Conservation (phyloP, 768 basidiomycete genomes). For the Neoboletus magnificus region DNA sequence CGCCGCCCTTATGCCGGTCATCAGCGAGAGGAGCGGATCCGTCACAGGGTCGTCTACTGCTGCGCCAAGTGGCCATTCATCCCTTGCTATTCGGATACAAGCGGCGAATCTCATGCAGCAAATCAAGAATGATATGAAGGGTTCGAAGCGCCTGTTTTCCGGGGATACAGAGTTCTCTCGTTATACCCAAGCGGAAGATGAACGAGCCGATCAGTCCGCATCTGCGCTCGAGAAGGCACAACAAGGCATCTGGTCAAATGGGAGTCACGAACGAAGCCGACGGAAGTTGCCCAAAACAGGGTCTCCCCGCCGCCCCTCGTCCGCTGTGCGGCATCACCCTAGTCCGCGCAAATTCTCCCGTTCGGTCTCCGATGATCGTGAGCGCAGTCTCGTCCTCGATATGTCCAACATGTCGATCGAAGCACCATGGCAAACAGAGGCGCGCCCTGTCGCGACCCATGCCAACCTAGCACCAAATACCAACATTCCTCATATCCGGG, state of each 20-base stretch:
- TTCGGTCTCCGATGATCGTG: slow-evolving; percentile 40
- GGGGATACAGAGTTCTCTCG: slow-evolving; percentile 58
- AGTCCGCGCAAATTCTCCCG: slow-evolving; percentile 45
- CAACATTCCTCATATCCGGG: slow-evolving; percentile 27
- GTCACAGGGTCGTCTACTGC: slow-evolving; percentile 28
- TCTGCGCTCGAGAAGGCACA: slow-evolving; percentile 22
- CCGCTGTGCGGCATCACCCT: slow-evolving; percentile 35
- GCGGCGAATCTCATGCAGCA: slow-evolving; percentile 83
- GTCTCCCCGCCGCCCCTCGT: slow-evolving; percentile 32
- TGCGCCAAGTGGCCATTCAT: slow-evolving; percentile 47
- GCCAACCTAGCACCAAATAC: slow-evolving; percentile 1
- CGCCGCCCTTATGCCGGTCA: slow-evolving; percentile 9
- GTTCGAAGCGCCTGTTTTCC: slow-evolving; percentile 69
- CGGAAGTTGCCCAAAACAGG: slow-evolving; percentile 24
- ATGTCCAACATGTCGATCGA: slow-evolving; percentile 45
- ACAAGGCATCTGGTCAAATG: slow-evolving; percentile 27
- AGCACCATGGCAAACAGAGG: slow-evolving; percentile 31
- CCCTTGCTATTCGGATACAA: slow-evolving; percentile 68
- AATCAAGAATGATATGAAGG: slow-evolving; percentile 71
- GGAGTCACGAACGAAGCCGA: slow-evolving; percentile 26
- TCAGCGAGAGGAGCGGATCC: slow-evolving; percentile 20
- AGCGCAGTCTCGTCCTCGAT: slow-evolving; percentile 39
- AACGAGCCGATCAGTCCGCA: slow-evolving; percentile 9
- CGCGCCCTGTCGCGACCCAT: slow-evolving; percentile 11
- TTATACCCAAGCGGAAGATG: slow-evolving; percentile 24